These are phyloP conservation scores for Talaromyces ruber DNA, from an alignment of 495 filamentous ascomycete genomes.

Conservation along the genomic window DNA sequence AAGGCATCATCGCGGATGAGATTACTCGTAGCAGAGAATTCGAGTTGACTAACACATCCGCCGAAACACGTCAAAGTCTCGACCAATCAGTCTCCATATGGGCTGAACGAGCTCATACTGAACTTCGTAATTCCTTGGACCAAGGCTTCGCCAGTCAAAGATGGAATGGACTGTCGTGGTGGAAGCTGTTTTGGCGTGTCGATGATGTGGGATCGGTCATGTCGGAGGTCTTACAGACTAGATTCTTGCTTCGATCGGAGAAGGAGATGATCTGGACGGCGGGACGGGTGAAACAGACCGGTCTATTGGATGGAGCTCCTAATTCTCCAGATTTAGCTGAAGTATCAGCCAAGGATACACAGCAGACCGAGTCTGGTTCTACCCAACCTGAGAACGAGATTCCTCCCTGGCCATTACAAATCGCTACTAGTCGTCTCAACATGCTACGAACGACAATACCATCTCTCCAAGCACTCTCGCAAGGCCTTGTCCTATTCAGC, in stretches of 20 bases:
- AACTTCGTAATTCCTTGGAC: slow-evolving; percentile 71
- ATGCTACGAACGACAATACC: slow-evolving; percentile 60
- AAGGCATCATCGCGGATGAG: slow-evolving; percentile 44
- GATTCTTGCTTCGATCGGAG: slow-evolving; percentile 71
- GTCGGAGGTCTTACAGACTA: slow-evolving; percentile 61
- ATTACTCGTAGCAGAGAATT: slow-evolving; percentile 25
- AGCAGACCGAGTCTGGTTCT: background rate
- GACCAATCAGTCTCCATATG: slow-evolving; percentile 53
- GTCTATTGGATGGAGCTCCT: slow-evolving; percentile 25
- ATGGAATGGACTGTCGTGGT: slow-evolving; percentile 81
- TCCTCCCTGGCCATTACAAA: slow-evolving; percentile 40
- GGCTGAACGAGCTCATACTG: slow-evolving; percentile 72
- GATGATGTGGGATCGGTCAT: slow-evolving; percentile 83
- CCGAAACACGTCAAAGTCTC: slow-evolving; percentile 39
- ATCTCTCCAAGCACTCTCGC: slow-evolving; percentile 68
- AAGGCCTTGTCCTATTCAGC: slow-evolving; percentile 69
- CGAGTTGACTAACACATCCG: slow-evolving; percentile 26
- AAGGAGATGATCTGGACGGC: slow-evolving; percentile 67
- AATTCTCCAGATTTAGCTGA: background rate
- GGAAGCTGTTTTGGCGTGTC: slow-evolving; percentile 89
- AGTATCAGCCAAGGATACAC: background rate
- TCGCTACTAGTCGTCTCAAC: slow-evolving; percentile 34
- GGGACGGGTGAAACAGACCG: slow-evolving; percentile 70
- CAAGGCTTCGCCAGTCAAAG: slow-evolving; percentile 56
- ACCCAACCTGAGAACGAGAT: slow-evolving; percentile 23